These are phyloP conservation scores for Penicillium turbatum DNA, from an alignment of 495 filamentous ascomycete species.

Conservation along the genomic window DNA sequence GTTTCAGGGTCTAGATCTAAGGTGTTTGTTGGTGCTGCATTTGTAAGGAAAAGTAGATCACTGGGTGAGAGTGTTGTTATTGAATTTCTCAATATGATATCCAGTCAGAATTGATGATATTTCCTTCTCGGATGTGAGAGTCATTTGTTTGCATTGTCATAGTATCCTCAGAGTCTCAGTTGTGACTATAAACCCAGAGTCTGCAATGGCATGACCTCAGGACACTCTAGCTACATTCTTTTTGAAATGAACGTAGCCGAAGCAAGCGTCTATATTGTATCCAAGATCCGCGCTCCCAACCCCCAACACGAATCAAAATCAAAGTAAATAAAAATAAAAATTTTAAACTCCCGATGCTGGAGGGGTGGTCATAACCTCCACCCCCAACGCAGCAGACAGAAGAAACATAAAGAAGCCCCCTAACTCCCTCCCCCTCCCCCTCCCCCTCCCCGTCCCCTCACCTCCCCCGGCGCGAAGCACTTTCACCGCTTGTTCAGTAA, in stretches of 20 bases:
- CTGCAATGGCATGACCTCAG: too few relatives aligned
- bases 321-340: background rate
- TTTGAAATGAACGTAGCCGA: background rate
- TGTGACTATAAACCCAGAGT: too few relatives aligned
- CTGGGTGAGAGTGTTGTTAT: background rate
- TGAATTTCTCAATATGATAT: conserved; percentile 7
- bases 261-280: background rate
- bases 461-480: too few relatives aligned
- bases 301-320: background rate
- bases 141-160: background rate
- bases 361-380: background rate
- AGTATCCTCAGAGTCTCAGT: background rate
- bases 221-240: background rate
- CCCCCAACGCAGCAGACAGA: background rate
- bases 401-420: background rate
- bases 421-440: background rate
- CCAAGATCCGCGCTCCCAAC: background rate
- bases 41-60: background rate
- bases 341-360: background rate
- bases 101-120: background rate
- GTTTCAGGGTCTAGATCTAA: background rate
- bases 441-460: too few relatives aligned
- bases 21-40: too few relatives aligned
- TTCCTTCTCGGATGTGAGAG: background rate
- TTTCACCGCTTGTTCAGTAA: background rate